Conservation (phyloP, 768 basidiomycete species). For the Hortiboletus campestris region DNA sequence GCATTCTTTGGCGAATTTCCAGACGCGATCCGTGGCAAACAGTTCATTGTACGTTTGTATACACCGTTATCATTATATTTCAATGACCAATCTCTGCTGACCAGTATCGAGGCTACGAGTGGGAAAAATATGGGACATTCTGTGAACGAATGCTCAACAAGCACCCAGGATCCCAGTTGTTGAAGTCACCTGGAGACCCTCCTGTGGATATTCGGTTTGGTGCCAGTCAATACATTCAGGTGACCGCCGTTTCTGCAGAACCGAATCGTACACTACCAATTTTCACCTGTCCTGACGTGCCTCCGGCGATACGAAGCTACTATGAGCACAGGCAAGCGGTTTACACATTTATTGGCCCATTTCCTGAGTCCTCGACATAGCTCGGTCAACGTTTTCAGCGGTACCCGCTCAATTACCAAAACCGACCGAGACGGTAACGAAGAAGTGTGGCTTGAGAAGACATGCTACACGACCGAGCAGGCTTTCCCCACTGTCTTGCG, state of each 20-base stretch:
- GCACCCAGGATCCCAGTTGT: conserved; percentile 78
- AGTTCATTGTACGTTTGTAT: conserved; percentile 71
- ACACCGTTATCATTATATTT: background rate
- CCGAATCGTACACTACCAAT: conserved; percentile 75
- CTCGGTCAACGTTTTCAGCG: conserved; percentile 81
- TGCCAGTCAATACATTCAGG: conserved; percentile 83
- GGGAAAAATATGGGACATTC: conserved; percentile 90
- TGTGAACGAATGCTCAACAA: conserved; percentile 92
- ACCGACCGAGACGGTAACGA: conserved; percentile 61
- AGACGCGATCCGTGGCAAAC: conserved; percentile 78
- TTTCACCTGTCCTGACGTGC: conserved; percentile 84
- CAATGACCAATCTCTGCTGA: background rate
- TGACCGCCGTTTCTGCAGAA: conserved; percentile 81
- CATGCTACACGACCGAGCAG: conserved; percentile 81
- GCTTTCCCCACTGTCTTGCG: conserved; percentile 89
- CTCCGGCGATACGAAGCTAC: conserved; percentile 74
- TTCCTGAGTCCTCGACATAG: conserved; percentile 38
- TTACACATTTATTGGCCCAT: background rate
- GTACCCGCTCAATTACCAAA: conserved; percentile 66
- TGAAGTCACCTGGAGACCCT: conserved; percentile 74
- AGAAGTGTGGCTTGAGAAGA: conserved; percentile 88
- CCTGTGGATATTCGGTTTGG: conserved; percentile 78
- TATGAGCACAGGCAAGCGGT: conserved; percentile 75
- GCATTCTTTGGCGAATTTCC: conserved; percentile 94
- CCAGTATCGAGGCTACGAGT: conserved; percentile 91